Evolutionary conservation across 345 rosid genomes (phyloP).

Genomic region (Arabis hirsuta): DNA sequence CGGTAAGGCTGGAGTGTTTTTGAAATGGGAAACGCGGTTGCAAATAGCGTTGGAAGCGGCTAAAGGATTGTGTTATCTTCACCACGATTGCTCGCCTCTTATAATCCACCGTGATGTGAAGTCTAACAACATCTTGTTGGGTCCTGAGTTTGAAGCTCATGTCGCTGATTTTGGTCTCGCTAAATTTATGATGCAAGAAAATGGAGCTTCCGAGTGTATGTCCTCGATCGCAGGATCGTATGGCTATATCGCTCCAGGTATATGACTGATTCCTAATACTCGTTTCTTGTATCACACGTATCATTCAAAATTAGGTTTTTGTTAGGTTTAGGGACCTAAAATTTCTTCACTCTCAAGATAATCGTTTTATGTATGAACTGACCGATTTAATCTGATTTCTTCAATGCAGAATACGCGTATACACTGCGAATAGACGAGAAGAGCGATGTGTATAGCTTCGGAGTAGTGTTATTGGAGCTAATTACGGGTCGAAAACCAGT

Average conservation of each 20-base stretch:
- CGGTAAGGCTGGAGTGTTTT: conserved; percentile 71
- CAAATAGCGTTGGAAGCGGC: conserved; percentile 94
- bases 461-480: conserved; percentile 81
- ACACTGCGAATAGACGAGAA: conserved; percentile 84
- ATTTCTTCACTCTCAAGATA: too few species aligned
- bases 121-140: conserved; percentile 84
- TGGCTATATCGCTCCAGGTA: conserved; percentile 99
- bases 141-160: conserved; percentile 91
- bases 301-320: background rate
- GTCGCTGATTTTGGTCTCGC: conserved; percentile 97
- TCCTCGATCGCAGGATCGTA: conserved; percentile 95
- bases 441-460: conserved; percentile 93
- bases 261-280: background rate
- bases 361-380: conserved; percentile 29
- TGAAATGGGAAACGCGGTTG: conserved; percentile 75
- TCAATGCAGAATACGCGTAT: conserved; percentile 77
- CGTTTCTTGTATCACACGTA: conserved; percentile 17
- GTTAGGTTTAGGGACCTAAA: background rate
- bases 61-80: conserved; percentile 89
- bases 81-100: conserved; percentile 90
- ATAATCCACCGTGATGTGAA: conserved; percentile 92
- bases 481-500: conserved; percentile 81
- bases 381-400: conserved; percentile 32
- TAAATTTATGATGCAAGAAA: conserved; percentile 78
- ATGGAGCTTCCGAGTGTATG: conserved; percentile 91